Evolutionary conservation across 179 eudicot genomes (phyloP), one percentile per base, ranked within the genome.

Genomic region (Beta macrorhiza): DNA sequence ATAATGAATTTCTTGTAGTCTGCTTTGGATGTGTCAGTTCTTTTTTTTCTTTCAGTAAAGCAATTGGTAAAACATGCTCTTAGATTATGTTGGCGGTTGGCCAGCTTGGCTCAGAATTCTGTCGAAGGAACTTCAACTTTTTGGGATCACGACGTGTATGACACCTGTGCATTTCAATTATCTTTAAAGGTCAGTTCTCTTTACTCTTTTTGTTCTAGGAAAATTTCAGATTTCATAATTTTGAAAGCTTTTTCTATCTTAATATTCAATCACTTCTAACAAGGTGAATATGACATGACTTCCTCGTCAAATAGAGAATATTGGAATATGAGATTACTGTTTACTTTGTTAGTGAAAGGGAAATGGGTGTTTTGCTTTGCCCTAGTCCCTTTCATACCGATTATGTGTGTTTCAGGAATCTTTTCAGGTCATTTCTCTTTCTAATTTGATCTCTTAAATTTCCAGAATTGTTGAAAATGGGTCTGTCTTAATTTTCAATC

Each of bases 401-500:
- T 37, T 37, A 37, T 6, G 0, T 22, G 58, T 16, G 20, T 45
- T 9, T 20, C 22, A 25, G 25, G 37, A 47, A 0, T 5, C 16
- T n/a, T 17, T 67, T 68, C 76, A 68, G 75, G 83, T 81, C 55
- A 68, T 80, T 67, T 45, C 5, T 58, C 67, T 44, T n/a, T 3
- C 37, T 63, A n/a, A 20, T 72, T 49, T 9, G 1, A 22, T 67
- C 56, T 20, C 8, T n/a, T 15, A 53, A 62, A 70, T 4, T 71
- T 22, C 51, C 3, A 9, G 9, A 55, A 65, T 32, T 17, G 5
- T 47, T 72, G 62, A 80, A 79, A 62, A 51, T 42, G 32, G 65
- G 56, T 61, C 69, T 55, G 16, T 4, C 19, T 67, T 45, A 12
- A 45, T 17, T 70, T 5, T 74, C 13, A 67, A 37, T 13, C 16